Percentiles rank a stretch among this genome's conserved stretches.
Evolutionary conservation across 352 stramenopile species (phyloP).

Genomic region (Phytophthora macrochlamydospora): DNA sequence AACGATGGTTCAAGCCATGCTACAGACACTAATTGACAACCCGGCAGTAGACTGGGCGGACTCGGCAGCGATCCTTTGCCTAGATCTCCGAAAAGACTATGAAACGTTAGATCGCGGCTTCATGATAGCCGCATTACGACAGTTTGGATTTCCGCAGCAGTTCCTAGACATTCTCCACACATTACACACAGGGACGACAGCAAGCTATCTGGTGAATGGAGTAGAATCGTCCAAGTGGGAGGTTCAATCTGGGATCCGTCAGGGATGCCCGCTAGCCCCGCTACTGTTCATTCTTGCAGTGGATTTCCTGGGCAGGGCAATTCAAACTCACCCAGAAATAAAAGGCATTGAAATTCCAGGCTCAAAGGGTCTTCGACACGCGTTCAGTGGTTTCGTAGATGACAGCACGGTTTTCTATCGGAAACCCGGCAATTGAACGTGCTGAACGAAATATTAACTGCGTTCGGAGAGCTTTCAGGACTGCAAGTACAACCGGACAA

Average conservation of each 20-base stretch:
- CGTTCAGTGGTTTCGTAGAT: slow-evolving; percentile 11
- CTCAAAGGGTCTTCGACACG: background rate
- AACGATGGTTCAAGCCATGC: background rate
- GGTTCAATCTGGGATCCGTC: slow-evolving; percentile 3
- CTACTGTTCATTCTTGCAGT: slow-evolving; percentile 10
- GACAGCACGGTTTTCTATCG: slow-evolving; percentile 6
- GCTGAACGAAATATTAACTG: background rate
- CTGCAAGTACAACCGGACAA: slow-evolving; percentile 7
- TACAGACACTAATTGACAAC: background rate
- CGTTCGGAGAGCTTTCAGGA: slow-evolving; percentile 7
- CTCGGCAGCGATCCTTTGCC: background rate
- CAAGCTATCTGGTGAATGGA: slow-evolving; percentile 13
- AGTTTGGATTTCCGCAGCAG: slow-evolving; percentile 6
- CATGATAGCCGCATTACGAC: background rate
- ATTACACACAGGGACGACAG: slow-evolving; percentile 9
- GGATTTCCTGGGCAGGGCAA: background rate
- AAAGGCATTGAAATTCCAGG: slow-evolving; percentile 5
- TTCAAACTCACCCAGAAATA: background rate
- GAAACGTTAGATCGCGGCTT: slow-evolving; percentile 9
- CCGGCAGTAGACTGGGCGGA: background rate
- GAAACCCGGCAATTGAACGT: background rate
- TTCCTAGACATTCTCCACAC: slow-evolving; percentile 1
- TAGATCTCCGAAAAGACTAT: slow-evolving; percentile 10
- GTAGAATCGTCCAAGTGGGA: slow-evolving; percentile 4
- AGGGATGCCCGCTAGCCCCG: slow-evolving; percentile 8